Percentiles rank a stretch among this genome's conserved stretches.
Conservation (phyloP, 306 rosid genomes). For the Heteromeles arbutifolia region DNA sequence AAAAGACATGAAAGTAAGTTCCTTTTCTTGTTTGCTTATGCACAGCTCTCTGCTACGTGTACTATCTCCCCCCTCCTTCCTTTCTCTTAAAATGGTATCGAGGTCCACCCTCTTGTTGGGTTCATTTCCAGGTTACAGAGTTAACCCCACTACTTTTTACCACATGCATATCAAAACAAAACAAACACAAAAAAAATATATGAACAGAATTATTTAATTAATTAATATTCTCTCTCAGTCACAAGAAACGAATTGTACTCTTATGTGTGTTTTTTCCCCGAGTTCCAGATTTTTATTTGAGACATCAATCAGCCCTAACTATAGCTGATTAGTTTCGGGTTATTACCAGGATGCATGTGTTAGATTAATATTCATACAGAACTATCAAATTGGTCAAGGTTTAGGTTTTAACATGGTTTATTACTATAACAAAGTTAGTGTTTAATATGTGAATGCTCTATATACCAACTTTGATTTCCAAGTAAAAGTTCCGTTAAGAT, state of each 20-base stretch:
- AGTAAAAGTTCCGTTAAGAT: no score
- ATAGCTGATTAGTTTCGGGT: no score
- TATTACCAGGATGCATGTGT: no score
- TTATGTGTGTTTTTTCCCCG: background rate
- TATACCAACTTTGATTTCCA: no score
- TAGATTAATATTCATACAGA: no score
- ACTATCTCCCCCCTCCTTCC: background rate
- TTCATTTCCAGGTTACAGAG: conserved; percentile 7
- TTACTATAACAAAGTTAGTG: no score
- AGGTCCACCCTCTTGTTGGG: background rate
- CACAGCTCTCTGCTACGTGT: background rate
- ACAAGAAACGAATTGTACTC: background rate
- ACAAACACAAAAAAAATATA: background rate
- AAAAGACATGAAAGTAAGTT: conserved; percentile 5
- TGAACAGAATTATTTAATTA: background rate
- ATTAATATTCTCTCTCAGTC: background rate
- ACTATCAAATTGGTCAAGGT: no score
- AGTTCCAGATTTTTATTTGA: background rate
- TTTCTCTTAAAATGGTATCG: background rate
- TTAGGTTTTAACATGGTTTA: no score
- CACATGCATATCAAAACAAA: background rate
- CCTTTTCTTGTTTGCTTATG: background rate
- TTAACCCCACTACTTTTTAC: background rate
- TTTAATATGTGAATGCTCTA: no score
- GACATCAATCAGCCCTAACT: no score